These are phyloP conservation scores for Podaxis sp. DNA, from an alignment of 768 basidiomycete species.

Conservation along the genomic window DNA sequence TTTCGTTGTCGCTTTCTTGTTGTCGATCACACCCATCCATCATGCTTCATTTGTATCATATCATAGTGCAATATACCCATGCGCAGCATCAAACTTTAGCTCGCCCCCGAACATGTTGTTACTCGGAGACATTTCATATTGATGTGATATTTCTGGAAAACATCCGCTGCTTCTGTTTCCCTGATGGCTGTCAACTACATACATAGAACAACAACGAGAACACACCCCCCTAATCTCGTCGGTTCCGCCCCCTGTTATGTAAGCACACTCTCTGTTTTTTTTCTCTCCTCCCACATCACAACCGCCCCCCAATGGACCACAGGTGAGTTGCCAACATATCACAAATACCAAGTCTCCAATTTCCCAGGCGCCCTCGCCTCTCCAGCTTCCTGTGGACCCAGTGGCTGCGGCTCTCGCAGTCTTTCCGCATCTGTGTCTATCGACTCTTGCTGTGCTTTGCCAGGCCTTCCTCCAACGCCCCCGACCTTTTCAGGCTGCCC, in stretches of 20 bases:
- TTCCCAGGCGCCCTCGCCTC: neutral
- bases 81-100: conserved; percentile 4
- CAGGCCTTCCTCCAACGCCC: conserved; percentile 4
- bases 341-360: neutral
- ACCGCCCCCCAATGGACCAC: neutral
- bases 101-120: neutral
- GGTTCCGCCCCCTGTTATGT: neutral
- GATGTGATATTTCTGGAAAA: neutral
- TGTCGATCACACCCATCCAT: neutral
- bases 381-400: conserved; percentile 1
- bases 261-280: neutral
- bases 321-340: neutral
- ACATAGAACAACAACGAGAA: too few relatives aligned
- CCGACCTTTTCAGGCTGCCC: conserved; percentile 5
- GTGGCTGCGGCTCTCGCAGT: neutral
- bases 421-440: conserved; percentile 5
- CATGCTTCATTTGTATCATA: conserved; percentile 11
- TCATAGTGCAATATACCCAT: conserved; percentile 11
- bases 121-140: conserved; percentile 1
- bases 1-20: neutral
- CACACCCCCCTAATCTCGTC: neutral
- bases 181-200: neutral
- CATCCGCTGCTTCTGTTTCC: neutral
- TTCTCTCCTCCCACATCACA: neutral
- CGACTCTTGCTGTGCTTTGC: conserved; percentile 1